A percentile compares a stretch with the other conserved stretches of the same genome.
These are phyloP conservation scores for Backusella psychrophila DNA, from an alignment of 192 early-diverging fungal genomes.

Conservation along the genomic window DNA sequence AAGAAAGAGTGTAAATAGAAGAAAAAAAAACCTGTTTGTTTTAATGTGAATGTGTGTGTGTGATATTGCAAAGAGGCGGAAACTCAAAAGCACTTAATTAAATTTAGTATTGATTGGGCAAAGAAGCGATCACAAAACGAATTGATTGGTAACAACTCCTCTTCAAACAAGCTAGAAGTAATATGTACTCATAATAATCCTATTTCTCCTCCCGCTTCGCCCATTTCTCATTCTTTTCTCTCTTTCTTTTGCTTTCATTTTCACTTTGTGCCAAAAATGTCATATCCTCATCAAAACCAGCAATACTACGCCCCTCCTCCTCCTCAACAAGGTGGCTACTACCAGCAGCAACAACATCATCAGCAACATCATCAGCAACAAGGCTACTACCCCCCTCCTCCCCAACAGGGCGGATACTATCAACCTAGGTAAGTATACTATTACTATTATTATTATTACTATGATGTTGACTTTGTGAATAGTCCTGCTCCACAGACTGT, in stretches of 20 bases:
- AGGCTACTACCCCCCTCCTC: constrained; percentile 22
- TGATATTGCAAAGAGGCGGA: background rate
- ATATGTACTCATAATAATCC: background rate
- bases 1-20: background rate
- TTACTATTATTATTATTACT: background rate
- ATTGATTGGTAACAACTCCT: background rate
- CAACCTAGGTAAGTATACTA: constrained; percentile 28
- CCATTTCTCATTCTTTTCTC: constrained; percentile 3
- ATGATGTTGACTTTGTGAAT: background rate
- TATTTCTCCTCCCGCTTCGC: background rate
- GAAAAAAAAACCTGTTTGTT: background rate
- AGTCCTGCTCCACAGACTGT: constrained; percentile 31
- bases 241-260: background rate
- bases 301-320: constrained; percentile 6
- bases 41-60: background rate
- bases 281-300: background rate
- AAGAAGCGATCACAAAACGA: background rate
- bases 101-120: background rate
- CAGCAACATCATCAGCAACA: background rate
- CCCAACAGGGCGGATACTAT: constrained; percentile 22
- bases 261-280: background rate
- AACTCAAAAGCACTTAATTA: background rate
- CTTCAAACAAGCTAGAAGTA: background rate
- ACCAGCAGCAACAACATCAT: background rate
- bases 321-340: constrained; percentile 7